Base-by-base conservation (phyloP, 768 basidiomycete genomes). In the Termitomyces eurrhizus region DNA sequence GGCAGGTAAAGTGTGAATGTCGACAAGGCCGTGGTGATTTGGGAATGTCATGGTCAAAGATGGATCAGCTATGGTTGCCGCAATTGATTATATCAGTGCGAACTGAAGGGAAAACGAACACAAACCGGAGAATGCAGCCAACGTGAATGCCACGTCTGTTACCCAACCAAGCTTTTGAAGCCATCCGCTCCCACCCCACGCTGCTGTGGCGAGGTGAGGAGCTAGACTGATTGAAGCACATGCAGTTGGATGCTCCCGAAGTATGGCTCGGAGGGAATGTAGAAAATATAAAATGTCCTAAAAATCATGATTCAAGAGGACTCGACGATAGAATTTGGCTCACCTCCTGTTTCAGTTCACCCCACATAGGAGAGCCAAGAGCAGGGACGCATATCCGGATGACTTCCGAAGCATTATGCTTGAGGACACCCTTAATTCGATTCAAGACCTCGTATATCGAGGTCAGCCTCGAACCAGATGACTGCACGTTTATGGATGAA, bases 11-110 rank as follows among this genome's bases (percentile, higher is more conserved):
- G 83, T 78, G 65, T 90, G 87, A 33, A 95, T 82, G 51, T 86
- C 84, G 21, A 98, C 78, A 55, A 96, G 75, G 12, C 97, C 97
- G 71, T 96, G 91, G 69, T 95, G 88, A 11, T 86, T 82, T 36
- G 94, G 90, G 73, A 95, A 98, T 52, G 84, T 75, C 2, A 81
- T 74, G 8, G 83, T 76, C 26, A 97, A 78, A 14, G 86, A 82
- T n/a, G 93, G 90, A 67, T 96, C 85, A 32, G 82, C 93, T 95
- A 70, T 13, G 57, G 57, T 32, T 53, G 37, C 44, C 1, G n/a
- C 44, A 52, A 36, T 56, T 39, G 33, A 29, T 60, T 26, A 35
- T 13, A 33, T 9, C 5, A 57, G 61, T 32, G 13, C 32, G 12
- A 51, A 45, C 52, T 50, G 41, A 50, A 18, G 7, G 12, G 26